phyloP scores from a whole-genome alignment of 1,139 yeast genomes.

The Candida sp. region DNA sequence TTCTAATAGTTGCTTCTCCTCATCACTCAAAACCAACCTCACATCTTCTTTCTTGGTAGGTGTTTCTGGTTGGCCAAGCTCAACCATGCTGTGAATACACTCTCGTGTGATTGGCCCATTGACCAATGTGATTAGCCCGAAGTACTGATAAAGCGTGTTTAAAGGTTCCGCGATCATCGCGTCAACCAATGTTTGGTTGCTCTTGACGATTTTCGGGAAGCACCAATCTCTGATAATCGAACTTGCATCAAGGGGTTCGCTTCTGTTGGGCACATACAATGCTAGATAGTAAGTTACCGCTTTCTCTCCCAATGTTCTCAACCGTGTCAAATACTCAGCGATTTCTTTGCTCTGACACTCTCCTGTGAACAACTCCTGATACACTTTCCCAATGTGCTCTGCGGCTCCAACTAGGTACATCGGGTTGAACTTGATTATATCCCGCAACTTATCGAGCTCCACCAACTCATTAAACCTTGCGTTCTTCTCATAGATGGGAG shows the following conservation, averaged over 20 bases:
- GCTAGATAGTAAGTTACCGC: neutral
- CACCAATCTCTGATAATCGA: conserved; percentile 1
- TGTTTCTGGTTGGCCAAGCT: neutral
- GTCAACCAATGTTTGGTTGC: neutral
- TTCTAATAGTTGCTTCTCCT: neutral
- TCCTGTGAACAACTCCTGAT: neutral
- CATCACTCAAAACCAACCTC: neutral
- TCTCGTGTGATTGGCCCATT: conserved; percentile 8
- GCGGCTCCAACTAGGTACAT: conserved; percentile 10
- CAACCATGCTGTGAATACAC: conserved; percentile 3
- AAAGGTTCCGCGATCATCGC: neutral
- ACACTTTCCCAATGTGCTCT: neutral
- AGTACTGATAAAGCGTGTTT: conserved; percentile 8
- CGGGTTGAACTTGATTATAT: conserved; percentile 10
- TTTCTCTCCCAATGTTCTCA: conserved; percentile 5
- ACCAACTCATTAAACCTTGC: conserved; percentile 5
- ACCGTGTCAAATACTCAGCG: neutral
- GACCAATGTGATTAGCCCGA: conserved; percentile 8
- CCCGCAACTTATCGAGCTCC: conserved; percentile 11
- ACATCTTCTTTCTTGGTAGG: neutral
- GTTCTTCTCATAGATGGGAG: neutral
- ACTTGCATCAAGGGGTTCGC: neutral
- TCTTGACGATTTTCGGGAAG: conserved; percentile 3
- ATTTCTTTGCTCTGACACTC: conserved; percentile 1
- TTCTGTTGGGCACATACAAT: neutral